Evolutionary conservation across 805 yeast species (phyloP).

Genomic region (Candida ovalis): DNA sequence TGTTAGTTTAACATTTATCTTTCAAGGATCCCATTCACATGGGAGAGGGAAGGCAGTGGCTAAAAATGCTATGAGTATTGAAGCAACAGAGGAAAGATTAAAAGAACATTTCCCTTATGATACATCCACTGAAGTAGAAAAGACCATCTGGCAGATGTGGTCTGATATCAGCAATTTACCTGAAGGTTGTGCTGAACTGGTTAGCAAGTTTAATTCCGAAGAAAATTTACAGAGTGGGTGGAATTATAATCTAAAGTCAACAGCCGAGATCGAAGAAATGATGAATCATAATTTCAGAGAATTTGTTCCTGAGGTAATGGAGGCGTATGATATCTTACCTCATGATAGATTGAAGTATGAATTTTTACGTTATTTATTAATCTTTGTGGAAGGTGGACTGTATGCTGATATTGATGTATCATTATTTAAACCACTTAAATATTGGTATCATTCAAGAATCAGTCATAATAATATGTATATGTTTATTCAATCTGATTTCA

Average conservation of each 20-base stretch:
- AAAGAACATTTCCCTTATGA: neutral
- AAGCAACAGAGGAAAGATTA: neutral
- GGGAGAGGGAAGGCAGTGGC: neutral
- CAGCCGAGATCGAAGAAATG: constrained; percentile 7
- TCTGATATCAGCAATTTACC: neutral
- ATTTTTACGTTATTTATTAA: constrained; percentile 46
- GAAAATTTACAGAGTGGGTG: neutral
- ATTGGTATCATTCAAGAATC: constrained; percentile 18
- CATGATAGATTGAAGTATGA: constrained; percentile 45
- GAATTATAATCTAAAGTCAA: constrained; percentile 5
- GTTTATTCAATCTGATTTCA: constrained; percentile 21
- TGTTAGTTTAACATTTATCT: neutral
- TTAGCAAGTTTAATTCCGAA: neutral
- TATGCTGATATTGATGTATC: constrained; percentile 52
- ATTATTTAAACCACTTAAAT: constrained; percentile 38
- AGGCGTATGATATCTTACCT: constrained; percentile 44
- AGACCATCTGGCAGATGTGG: neutral
- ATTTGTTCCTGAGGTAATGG: constrained; percentile 41
- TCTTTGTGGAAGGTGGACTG: constrained; percentile 50
- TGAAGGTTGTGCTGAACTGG: neutral
- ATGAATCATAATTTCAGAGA: constrained; percentile 9
- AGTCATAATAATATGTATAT: constrained; percentile 12
- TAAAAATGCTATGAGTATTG: neutral
- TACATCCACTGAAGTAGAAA: neutral
- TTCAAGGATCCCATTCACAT: neutral